Evolutionary conservation across 1,139 yeast genomes (phyloP), one percentile per base, ranked within the genome.

Genomic region (Kodamaea derodonti): DNA sequence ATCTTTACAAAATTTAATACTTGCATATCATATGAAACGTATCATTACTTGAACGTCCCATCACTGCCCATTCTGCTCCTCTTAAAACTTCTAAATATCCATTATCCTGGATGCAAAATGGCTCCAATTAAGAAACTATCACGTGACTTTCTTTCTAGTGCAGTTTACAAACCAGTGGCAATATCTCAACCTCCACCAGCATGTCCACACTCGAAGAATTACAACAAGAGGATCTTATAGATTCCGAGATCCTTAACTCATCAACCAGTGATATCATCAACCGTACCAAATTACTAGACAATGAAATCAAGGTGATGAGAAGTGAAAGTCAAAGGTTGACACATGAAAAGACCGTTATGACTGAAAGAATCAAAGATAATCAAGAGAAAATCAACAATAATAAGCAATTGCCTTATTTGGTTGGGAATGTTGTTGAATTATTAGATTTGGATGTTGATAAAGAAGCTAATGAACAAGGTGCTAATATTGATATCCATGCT

Each of bases 401-500:
- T 62, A 86, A 84, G 63, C 97, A 88, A 60, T 72, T 94, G 54
- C 99, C 99, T 10, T 94, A 92, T 54, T 69, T 94, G 43, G 98
- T 94, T 31, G 97, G 97, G n/a, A 94, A 92, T 54, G 95, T 94
- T 36, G 97, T 94, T 17, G 99, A 94, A 61, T 69, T 94, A 42
- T 73, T 94, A 56, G 95, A 92, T 54, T 75, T 92, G 62, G 83
- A 82, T 47, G 90, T 84, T 10, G 94, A 87, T 43, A 92, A 84
- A 46, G 96, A 86, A 48, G 86, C 90, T 10, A 70, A 74, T 22
- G 92, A 85, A 46, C 96, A 92, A 59, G 98, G 97, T 23, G 97
- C 97, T 37, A 92, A 90, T 54, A 85, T 88, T 33, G 97, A 94
- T 59, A 70, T 86, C 47, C 97, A 94, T 54, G 88, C 97, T 35